Conservation (phyloP, 2,329 filamentous ascomycete genomes). For the Aphanocladium album region DNA sequence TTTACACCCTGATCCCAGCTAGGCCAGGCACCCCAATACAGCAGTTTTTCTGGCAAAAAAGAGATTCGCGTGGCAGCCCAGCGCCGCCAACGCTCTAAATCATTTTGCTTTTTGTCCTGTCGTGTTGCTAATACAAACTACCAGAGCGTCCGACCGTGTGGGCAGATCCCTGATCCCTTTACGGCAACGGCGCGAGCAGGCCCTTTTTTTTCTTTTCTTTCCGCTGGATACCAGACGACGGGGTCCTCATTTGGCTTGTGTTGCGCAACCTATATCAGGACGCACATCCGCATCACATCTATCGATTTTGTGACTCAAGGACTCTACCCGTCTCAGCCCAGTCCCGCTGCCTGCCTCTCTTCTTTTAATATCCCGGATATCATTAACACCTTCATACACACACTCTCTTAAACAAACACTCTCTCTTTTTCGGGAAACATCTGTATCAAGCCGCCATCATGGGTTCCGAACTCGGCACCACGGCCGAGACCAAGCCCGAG, state of each 20-base stretch:
- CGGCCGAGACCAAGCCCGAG: constrained; percentile 25
- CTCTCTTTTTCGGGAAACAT: not conserved
- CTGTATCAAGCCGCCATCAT: not conserved
- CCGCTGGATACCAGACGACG: not conserved
- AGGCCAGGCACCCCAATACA: not conserved
- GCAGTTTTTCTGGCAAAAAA: not conserved
- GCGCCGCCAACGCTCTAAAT: not conserved
- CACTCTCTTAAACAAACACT: not conserved
- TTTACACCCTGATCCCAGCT: not conserved
- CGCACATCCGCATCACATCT: not conserved
- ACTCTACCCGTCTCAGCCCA: not conserved
- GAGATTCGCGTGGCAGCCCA: not conserved
- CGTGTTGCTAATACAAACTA: not conserved
- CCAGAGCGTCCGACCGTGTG: not conserved
- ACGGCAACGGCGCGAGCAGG: not conserved
- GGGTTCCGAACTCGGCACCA: constrained; percentile 26
- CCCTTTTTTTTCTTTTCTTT: not conserved
- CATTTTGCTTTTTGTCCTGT: constrained; percentile 2
- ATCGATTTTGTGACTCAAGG: not conserved
- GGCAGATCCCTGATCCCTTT: not conserved
- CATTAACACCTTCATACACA: not conserved
- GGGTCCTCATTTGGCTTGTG: not conserved
- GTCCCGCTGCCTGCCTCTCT: not conserved
- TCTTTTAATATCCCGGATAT: not conserved
- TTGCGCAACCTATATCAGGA: constrained; percentile 2